phyloP scores from a whole-genome alignment of 2,329 filamentous ascomycete species.

The Aspergillus neotritici region DNA sequence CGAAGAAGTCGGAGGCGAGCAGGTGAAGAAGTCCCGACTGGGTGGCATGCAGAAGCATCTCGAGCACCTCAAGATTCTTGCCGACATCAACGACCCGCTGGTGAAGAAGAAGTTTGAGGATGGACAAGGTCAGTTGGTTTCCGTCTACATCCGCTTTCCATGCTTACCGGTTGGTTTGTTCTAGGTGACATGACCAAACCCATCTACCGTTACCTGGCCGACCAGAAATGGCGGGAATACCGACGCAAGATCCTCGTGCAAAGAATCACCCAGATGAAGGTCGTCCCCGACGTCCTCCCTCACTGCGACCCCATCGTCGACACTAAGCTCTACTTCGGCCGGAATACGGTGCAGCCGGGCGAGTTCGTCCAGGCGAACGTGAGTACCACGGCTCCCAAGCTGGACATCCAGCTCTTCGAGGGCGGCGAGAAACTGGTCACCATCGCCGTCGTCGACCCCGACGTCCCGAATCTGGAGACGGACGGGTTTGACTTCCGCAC shows the following conservation, averaged over 20 bases:
- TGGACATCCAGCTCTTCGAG: conserved; percentile 82
- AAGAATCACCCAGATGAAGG: conserved; percentile 77
- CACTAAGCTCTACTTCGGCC: conserved; percentile 74
- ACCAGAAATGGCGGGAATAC: conserved; percentile 81
- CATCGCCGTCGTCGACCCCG: conserved; percentile 79
- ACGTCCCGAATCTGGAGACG: conserved; percentile 72
- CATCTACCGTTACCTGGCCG: conserved; percentile 85
- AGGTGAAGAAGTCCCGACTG: conserved; percentile 61
- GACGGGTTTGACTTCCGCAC: conserved; percentile 76
- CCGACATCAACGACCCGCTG: conserved; percentile 89
- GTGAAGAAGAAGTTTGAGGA: conserved; percentile 95
- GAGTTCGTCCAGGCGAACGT: conserved; percentile 68
- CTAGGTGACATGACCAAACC: conserved; percentile 92
- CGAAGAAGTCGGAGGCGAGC: conserved; percentile 56
- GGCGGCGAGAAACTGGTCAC: conserved; percentile 74
- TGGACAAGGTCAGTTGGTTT: conserved; percentile 58
- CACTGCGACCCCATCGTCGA: conserved; percentile 72
- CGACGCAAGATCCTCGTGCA: conserved; percentile 74
- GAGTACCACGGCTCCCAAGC: conserved; percentile 66
- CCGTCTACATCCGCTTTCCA: not conserved
- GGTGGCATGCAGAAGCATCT: conserved; percentile 65
- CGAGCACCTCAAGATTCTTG: conserved; percentile 76
- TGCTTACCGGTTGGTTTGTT: conserved; percentile 16
- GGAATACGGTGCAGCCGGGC: conserved; percentile 65
- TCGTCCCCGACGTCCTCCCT: conserved; percentile 83